Evolutionary conservation across 352 stramenopile genomes (phyloP), one percentile per base, ranked within the genome.

Genomic region (Phytopythium kandeliae): DNA sequence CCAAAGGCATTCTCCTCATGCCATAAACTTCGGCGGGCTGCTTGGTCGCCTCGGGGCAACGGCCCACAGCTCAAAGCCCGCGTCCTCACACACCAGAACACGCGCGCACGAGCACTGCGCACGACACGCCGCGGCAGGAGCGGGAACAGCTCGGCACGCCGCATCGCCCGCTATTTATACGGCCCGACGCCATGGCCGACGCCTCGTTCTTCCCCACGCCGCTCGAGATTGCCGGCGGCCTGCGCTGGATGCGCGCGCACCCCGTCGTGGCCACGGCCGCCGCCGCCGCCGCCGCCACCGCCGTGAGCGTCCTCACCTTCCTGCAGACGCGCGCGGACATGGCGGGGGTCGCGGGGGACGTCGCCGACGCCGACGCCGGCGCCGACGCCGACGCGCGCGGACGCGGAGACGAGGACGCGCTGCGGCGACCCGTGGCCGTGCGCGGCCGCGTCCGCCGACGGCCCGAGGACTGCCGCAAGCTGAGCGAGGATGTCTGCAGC

Each of bases 141-240:
- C n/a, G n/a, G n/a, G n/a, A n/a, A n/a, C n/a, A n/a, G n/a, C n/a
- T n/a, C n/a, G n/a, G 34, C 34, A 38, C 13, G 13, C 22, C 41
- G 41, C 41, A n/a, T 19, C 42, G 40, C 40, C 11, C 21, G 24
- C 15, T 48, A 48, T 34, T 48, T 48, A 34, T 48, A 48, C 42
- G 11, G 24, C 12, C 24, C 6, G 16, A 10, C 28, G 28, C 12
- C 38, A 89, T 89, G 78, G 78, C 68, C 17, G 74, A 86, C 54
- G 64, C 79, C 9, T 86, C 72, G 16, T 92, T 92, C 66, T 92
- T 92, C 65, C 80, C 80, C 30, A 92, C 80, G 44, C 75, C 80
- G 28, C 70, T 71, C 43, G 80, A 92, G 56, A 88, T 92, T 58
- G 78, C 78, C n/a, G 74, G 72, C 21, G 78, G 78, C 28, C 48